Evolutionary conservation across 768 basidiomycete species (phyloP).

Genomic region (Tephrocybe sp.): DNA sequence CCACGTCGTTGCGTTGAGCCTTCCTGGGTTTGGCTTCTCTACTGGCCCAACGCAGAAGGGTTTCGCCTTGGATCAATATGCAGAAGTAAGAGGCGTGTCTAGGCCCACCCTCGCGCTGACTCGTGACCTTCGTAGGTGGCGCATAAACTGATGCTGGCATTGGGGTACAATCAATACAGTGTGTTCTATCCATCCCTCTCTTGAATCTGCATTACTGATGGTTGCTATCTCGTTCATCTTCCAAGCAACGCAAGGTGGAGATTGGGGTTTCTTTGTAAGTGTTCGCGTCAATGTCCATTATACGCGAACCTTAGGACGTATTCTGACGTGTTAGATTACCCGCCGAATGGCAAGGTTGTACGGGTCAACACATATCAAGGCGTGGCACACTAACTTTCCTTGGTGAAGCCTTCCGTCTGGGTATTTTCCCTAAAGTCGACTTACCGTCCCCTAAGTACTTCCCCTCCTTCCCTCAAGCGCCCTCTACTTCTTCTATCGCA

Average conservation of each 20-base stretch:
- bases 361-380: conserved; percentile 40
- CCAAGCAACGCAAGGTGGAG: conserved; percentile 47
- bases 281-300: background rate
- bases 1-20: conserved; percentile 56
- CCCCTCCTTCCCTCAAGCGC: conserved; percentile 19
- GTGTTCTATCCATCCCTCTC: conserved; percentile 1
- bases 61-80: conserved; percentile 46
- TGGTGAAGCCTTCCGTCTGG: conserved; percentile 19
- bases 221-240: background rate
- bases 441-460: background rate
- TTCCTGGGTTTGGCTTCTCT: conserved; percentile 65
- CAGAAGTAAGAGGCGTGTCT: conserved; percentile 36
- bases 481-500: conserved; percentile 26
- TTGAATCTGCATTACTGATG: background rate
- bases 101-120: conserved; percentile 4
- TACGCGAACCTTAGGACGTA: background rate
- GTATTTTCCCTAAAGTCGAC: background rate
- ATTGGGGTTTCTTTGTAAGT: conserved; percentile 40
- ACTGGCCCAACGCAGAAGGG: conserved; percentile 52
- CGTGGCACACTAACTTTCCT: conserved; percentile 49
- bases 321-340: conserved; percentile 19
- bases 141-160: conserved; percentile 46
- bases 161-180: conserved; percentile 50
- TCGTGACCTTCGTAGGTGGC: conserved; percentile 28
- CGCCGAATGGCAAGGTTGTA: conserved; percentile 26